These are phyloP conservation scores for Aspergillus fijiensis DNA, from an alignment of 2,329 filamentous ascomycete species.

Conservation along the genomic window DNA sequence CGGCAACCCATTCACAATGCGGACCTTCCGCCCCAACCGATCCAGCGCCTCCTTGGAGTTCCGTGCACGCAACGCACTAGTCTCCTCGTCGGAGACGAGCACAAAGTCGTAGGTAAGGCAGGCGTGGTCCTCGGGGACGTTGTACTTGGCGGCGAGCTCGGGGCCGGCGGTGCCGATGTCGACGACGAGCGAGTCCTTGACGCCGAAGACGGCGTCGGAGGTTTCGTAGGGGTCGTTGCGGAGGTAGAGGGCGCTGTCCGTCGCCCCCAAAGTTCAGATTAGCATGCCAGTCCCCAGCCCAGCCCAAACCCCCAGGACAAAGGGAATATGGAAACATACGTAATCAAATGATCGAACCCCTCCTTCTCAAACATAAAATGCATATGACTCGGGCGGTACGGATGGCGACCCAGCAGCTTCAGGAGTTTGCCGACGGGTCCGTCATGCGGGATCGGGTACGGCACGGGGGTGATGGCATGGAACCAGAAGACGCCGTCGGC, in stretches of 20 bases:
- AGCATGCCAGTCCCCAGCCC: too few relatives aligned
- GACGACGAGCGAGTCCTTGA: slow-evolving; percentile 76
- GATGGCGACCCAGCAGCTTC: slow-evolving; percentile 66
- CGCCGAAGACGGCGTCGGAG: slow-evolving; percentile 81
- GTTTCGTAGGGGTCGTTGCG: slow-evolving; percentile 78
- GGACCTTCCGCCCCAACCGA: slow-evolving; percentile 66
- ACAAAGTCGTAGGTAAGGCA: slow-evolving; percentile 75
- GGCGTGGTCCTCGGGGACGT: slow-evolving; percentile 62
- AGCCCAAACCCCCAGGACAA: too few relatives aligned
- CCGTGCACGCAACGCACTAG: slow-evolving; percentile 63
- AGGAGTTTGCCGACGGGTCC: slow-evolving; percentile 77
- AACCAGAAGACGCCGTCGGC: slow-evolving; percentile 78
- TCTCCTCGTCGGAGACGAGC: slow-evolving; percentile 69
- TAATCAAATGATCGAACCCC: slow-evolving; percentile 77
- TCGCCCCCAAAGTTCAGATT: not conserved
- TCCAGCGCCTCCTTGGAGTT: slow-evolving; percentile 67
- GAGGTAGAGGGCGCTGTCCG: slow-evolving; percentile 69
- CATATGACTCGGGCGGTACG: slow-evolving; percentile 74
- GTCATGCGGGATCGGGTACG: slow-evolving; percentile 82
- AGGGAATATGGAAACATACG: slow-evolving; percentile 49
- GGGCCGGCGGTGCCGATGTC: slow-evolving; percentile 57
- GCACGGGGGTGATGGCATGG: slow-evolving; percentile 77
- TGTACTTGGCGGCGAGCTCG: slow-evolving; percentile 60
- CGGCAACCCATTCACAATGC: slow-evolving; percentile 72
- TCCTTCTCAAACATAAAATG: slow-evolving; percentile 86